Evolutionary conservation across 352 stramenopile genomes (phyloP).

Genomic region (Saprolegnia parasitica): DNA sequence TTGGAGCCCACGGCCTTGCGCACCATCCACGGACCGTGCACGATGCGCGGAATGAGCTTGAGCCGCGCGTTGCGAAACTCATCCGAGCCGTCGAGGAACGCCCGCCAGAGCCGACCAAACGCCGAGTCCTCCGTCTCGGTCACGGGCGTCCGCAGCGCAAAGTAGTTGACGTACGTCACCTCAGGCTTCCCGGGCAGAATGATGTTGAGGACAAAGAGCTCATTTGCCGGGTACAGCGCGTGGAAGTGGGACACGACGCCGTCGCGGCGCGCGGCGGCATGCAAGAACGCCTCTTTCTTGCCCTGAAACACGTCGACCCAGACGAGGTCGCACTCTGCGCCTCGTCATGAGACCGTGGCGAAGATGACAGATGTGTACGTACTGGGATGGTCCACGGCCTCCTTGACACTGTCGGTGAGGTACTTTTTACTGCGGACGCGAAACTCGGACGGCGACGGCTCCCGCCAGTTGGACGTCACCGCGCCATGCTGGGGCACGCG

Average conservation of each 20-base stretch:
- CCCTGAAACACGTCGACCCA: slow-evolving; percentile 80
- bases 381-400: slow-evolving; percentile 54
- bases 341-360: not conserved
- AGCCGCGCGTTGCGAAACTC: slow-evolving; percentile 64
- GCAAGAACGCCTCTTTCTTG: slow-evolving; percentile 56
- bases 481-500: not conserved
- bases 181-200: slow-evolving; percentile 62
- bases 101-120: slow-evolving; percentile 44
- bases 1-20: slow-evolving; percentile 76
- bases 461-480: slow-evolving; percentile 39
- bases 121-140: slow-evolving; percentile 24
- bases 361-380: slow-evolving; percentile 32
- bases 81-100: slow-evolving; percentile 58
- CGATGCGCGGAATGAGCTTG: slow-evolving; percentile 75
- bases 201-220: slow-evolving; percentile 70
- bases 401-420: slow-evolving; percentile 58
- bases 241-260: slow-evolving; percentile 61
- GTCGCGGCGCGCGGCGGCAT: slow-evolving; percentile 61
- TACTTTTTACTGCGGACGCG: slow-evolving; percentile 73
- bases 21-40: slow-evolving; percentile 75
- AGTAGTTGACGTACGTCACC: slow-evolving; percentile 71
- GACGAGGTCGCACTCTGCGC: slow-evolving; percentile 69
- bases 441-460: slow-evolving; percentile 55
- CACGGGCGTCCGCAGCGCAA: slow-evolving; percentile 44
- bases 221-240: slow-evolving; percentile 51